Percentiles rank a stretch among this genome's conserved stretches.
phyloP scores from a whole-genome alignment of 441 rosid species.

The Viola pubescens region DNA sequence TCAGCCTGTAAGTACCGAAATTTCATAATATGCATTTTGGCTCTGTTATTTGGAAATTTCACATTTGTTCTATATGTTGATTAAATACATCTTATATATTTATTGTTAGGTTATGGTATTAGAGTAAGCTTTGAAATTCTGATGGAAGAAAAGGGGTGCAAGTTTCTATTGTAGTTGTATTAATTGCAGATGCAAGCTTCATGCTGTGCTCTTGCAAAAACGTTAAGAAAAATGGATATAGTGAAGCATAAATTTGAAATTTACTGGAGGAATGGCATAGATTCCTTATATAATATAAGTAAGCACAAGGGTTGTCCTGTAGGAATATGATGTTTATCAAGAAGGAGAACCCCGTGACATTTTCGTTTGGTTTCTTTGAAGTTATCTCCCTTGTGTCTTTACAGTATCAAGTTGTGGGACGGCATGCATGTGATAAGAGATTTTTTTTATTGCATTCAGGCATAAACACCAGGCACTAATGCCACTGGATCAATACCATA shows the following conservation, averaged over 20 bases:
- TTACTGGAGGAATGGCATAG: neutral
- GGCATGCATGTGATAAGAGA: too few relatives aligned
- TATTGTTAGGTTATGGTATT: neutral
- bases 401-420: too few relatives aligned
- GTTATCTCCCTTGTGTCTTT: too few relatives aligned
- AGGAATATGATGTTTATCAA: too few relatives aligned
- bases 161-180: neutral
- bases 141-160: neutral
- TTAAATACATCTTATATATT: neutral
- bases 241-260: neutral
- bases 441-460: too few relatives aligned
- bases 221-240: neutral
- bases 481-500: too few relatives aligned
- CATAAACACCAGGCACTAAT: too few relatives aligned
- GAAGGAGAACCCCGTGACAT: too few relatives aligned
- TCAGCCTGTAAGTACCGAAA: conserved; percentile 38
- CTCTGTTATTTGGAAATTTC: neutral
- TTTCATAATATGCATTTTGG: neutral
- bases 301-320: too few relatives aligned
- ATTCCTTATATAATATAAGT: neutral
- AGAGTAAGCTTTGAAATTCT: too few relatives aligned
- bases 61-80: neutral
- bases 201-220: neutral
- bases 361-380: too few relatives aligned
- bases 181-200: conserved; percentile 1